Conservation (phyloP, 257 asterid species). For the Nyctanthes arbortristis region DNA sequence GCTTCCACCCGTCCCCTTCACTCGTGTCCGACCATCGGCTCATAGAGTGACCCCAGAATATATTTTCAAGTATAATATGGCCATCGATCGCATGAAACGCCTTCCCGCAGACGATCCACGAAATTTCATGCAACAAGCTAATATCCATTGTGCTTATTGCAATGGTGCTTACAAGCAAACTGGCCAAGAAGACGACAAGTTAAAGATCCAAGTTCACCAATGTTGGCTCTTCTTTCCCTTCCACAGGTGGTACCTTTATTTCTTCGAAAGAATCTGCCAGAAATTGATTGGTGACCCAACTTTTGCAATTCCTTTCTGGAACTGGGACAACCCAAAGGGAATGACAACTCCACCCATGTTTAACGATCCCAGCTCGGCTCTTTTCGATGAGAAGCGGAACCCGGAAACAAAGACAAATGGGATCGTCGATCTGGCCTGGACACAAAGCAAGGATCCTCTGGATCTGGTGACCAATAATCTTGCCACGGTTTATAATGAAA, state of each 20-base stretch:
- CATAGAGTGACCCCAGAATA: constrained; percentile 24
- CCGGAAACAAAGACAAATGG: constrained; percentile 12
- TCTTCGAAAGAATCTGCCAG: constrained; percentile 26
- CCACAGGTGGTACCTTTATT: constrained; percentile 30
- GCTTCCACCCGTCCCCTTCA: constrained; percentile 22
- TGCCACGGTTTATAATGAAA: constrained; percentile 29
- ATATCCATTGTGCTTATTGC: constrained; percentile 40
- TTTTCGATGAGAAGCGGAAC: constrained; percentile 3
- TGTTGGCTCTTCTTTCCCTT: constrained; percentile 31
- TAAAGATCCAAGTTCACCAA: constrained; percentile 26
- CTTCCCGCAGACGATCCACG: constrained; percentile 34
- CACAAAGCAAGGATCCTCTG: constrained; percentile 17
- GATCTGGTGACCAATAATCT: constrained; percentile 33
- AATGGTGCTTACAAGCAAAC: constrained; percentile 37
- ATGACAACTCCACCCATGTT: background rate
- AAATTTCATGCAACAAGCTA: constrained; percentile 33
- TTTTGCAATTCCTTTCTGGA: no score
- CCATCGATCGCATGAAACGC: constrained; percentile 30
- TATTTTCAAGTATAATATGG: constrained; percentile 24
- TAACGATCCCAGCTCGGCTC: background rate
- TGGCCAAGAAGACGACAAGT: constrained; percentile 25
- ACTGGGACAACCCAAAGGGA: no score
- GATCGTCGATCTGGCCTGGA: constrained; percentile 27
- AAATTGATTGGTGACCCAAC: constrained; percentile 32
- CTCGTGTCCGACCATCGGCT: constrained; percentile 26